A percentile compares a stretch with the other conserved stretches of the same genome.
Evolutionary conservation across 176 grass and related monocot species (phyloP).

Genomic region (Cocos nucifera): DNA sequence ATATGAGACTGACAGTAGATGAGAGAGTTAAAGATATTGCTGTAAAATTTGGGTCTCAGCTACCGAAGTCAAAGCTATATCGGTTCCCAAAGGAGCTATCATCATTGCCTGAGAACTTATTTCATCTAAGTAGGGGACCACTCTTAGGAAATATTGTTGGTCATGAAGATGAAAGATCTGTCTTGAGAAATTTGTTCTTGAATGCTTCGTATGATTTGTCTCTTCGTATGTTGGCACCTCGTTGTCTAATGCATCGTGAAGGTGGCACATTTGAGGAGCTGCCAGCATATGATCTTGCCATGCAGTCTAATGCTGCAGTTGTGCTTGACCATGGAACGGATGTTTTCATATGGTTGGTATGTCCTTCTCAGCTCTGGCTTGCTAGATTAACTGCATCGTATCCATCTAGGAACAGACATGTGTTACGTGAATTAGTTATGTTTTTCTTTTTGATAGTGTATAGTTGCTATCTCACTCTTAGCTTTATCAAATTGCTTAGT

Average conservation of each 20-base stretch:
- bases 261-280: slow-evolving; percentile 96
- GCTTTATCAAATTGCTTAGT: too few species aligned
- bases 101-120: slow-evolving; percentile 71
- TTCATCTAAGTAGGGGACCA: slow-evolving; percentile 93
- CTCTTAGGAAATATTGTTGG: slow-evolving; percentile 90
- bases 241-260: slow-evolving; percentile 85
- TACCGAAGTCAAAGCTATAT: slow-evolving; percentile 73
- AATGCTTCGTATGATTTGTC: slow-evolving; percentile 84
- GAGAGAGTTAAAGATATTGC: slow-evolving; percentile 92
- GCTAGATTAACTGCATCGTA: too few species aligned
- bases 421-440: too few species aligned
- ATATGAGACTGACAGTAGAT: slow-evolving; percentile 65
- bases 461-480: too few species aligned
- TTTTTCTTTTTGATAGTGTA: too few species aligned
- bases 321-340: slow-evolving; percentile 98
- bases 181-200: slow-evolving; percentile 81
- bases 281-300: slow-evolving; percentile 89
- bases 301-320: slow-evolving; percentile 85
- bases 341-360: slow-evolving; percentile 99
- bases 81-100: slow-evolving; percentile 78
- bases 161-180: slow-evolving; percentile 93
- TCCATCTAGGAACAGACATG: too few species aligned
- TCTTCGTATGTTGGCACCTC: slow-evolving; percentile 74
- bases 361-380: slow-evolving; percentile 20
- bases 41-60: slow-evolving; percentile 71